phyloP scores from a whole-genome alignment of 1,139 yeast species.

The Suhomyces ambrosiae region DNA sequence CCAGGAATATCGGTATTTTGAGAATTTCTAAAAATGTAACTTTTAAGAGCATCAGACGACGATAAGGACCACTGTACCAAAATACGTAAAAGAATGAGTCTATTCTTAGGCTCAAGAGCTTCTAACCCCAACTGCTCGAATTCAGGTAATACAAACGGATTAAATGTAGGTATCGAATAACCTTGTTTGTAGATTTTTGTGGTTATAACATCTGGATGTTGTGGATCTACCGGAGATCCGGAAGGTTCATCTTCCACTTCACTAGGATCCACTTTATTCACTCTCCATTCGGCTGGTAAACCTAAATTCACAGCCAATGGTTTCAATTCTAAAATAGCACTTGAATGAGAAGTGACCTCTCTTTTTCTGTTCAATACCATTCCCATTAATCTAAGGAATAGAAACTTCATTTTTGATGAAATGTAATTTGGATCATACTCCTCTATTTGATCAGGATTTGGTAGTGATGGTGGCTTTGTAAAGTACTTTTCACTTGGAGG shows the following conservation, averaged over 20 bases:
- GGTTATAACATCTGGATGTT: slow-evolving; percentile 39
- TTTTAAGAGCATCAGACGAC: slow-evolving; percentile 45
- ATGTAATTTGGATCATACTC: slow-evolving; percentile 18
- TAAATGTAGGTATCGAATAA: slow-evolving; percentile 18
- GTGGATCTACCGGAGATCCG: slow-evolving; percentile 38
- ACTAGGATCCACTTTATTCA: slow-evolving; percentile 12
- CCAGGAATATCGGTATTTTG: slow-evolving; percentile 47
- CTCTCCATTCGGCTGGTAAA: slow-evolving; percentile 25
- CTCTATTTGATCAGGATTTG: neutral
- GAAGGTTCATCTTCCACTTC: slow-evolving; percentile 17
- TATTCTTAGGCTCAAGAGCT: slow-evolving; percentile 47
- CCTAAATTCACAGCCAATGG: slow-evolving; percentile 27
- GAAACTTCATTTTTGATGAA: slow-evolving; percentile 36
- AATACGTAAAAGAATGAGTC: slow-evolving; percentile 49
- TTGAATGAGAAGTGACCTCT: slow-evolving; percentile 30
- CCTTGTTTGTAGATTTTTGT: slow-evolving; percentile 10
- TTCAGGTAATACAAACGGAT: slow-evolving; percentile 39
- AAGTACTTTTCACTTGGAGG: slow-evolving; percentile 2
- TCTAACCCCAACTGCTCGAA: slow-evolving; percentile 48
- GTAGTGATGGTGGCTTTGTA: neutral
- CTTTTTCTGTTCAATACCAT: slow-evolving; percentile 47
- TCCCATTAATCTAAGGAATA: slow-evolving; percentile 39
- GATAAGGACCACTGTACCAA: slow-evolving; percentile 53
- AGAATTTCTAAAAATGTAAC: slow-evolving; percentile 32
- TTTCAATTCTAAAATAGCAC: slow-evolving; percentile 47